These are phyloP conservation scores for Aquilaria sinensis DNA, from an alignment of 345 rosid genomes.

Conservation along the genomic window DNA sequence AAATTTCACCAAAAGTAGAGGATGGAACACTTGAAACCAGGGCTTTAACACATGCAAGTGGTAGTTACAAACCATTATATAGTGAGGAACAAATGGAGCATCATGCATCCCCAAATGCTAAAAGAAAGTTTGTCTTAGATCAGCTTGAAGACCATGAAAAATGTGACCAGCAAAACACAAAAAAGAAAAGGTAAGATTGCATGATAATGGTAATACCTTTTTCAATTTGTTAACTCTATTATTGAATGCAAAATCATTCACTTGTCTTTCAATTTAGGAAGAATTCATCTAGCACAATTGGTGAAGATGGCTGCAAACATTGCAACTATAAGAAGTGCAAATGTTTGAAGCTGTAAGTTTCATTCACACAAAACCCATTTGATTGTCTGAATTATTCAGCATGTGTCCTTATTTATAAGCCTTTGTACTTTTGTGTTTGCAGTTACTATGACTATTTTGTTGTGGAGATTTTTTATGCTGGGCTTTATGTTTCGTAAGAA, in stretches of 20 bases:
- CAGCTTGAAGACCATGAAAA: conserved; percentile 28
- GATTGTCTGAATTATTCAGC: neutral
- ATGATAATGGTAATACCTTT: neutral
- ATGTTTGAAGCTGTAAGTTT: conserved; percentile 60
- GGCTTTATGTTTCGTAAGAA: conserved; percentile 50
- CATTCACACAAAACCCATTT: neutral
- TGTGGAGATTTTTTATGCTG: conserved; percentile 51
- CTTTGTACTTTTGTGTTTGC: conserved; percentile 14
- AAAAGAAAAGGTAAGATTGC: conserved; percentile 36
- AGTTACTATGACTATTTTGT: conserved; percentile 76
- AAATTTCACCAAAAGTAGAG: conserved; percentile 15
- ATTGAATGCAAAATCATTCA: neutral
- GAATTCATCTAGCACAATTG: conserved; percentile 25
- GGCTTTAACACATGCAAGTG: conserved; percentile 16
- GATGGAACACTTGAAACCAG: conserved; percentile 19
- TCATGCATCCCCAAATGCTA: conserved; percentile 22
- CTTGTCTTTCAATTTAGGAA: conserved; percentile 26
- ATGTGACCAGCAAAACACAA: conserved; percentile 32
- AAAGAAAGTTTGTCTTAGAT: conserved; percentile 28
- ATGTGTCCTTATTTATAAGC: neutral
- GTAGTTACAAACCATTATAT: conserved; percentile 21
- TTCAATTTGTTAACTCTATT: neutral
- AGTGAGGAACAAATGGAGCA: conserved; percentile 19
- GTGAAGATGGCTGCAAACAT: conserved; percentile 45
- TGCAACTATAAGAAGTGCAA: conserved; percentile 55